Evolutionary conservation across 164 flowering plant species (phyloP).

Genomic region (Piper longum): DNA sequence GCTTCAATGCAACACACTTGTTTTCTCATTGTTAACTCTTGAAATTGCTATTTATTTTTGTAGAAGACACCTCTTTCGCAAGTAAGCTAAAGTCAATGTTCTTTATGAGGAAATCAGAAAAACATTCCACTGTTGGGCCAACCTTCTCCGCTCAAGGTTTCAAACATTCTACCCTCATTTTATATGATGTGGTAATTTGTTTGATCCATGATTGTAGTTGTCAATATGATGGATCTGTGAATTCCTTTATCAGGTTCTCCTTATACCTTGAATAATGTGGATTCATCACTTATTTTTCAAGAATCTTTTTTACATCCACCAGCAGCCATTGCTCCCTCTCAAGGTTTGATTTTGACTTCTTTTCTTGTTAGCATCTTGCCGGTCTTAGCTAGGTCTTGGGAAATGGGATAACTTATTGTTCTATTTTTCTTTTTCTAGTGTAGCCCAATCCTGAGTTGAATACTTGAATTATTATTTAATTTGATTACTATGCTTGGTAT

Average conservation of each 20-base stretch:
- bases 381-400: too few species aligned
- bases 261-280: neutral
- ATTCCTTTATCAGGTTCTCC: neutral
- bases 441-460: neutral
- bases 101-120: neutral
- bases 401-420: neutral
- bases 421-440: neutral
- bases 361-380: neutral
- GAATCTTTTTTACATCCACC: neutral
- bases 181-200: neutral
- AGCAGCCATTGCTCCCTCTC: neutral
- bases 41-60: neutral
- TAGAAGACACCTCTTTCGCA: neutral
- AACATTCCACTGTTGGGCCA: neutral
- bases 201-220: neutral
- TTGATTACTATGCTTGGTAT: neutral
- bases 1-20: neutral
- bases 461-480: too few species aligned
- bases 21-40: too few species aligned
- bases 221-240: neutral
- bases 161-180: neutral
- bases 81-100: neutral
- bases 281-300: neutral
- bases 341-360: neutral
- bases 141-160: conserved; percentile 2